Evolutionary conservation across 192 early-diverging fungal species (phyloP).

Genomic region (Linnemannia zychae): DNA sequence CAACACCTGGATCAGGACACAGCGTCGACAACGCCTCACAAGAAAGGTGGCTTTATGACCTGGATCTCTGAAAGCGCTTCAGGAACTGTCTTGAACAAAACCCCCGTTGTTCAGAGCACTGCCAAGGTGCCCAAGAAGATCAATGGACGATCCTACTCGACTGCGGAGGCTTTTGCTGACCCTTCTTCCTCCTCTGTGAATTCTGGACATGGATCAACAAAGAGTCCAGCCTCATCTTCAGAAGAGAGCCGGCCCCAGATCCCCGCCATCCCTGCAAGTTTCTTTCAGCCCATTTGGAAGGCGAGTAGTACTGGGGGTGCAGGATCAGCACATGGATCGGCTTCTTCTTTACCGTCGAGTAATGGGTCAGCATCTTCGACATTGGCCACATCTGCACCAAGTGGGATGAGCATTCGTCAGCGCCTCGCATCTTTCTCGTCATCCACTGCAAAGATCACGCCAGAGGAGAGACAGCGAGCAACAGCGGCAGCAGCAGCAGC

Average conservation of each 20-base stretch:
- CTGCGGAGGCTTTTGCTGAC: slow-evolving; percentile 24
- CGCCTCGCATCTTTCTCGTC: slow-evolving; percentile 49
- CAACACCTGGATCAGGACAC: slow-evolving; percentile 4
- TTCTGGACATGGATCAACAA: neutral
- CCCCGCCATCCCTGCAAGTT: slow-evolving; percentile 52
- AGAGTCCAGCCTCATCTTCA: slow-evolving; percentile 6
- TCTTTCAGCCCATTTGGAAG: slow-evolving; percentile 56
- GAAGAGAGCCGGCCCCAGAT: slow-evolving; percentile 51
- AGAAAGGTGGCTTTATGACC: slow-evolving; percentile 38
- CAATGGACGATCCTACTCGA: slow-evolving; percentile 27
- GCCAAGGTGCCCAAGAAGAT: slow-evolving; percentile 52
- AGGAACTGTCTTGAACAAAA: slow-evolving; percentile 48
- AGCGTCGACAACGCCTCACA: neutral
- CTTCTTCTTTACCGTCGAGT: neutral
- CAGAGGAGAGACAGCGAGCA: slow-evolving; percentile 50
- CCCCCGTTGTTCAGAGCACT: slow-evolving; percentile 34
- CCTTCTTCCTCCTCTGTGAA: neutral
- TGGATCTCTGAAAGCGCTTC: slow-evolving; percentile 53
- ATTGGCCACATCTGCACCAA: slow-evolving; percentile 39
- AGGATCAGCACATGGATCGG: slow-evolving; percentile 12
- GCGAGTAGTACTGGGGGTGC: neutral
- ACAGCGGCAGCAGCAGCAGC: slow-evolving; percentile 38
- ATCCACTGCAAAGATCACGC: slow-evolving; percentile 42
- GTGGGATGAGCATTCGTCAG: slow-evolving; percentile 39
- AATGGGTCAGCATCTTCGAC: slow-evolving; percentile 5